Percentiles rank a stretch among this genome's conserved stretches.
Evolutionary conservation across 2,329 filamentous ascomycete genomes (phyloP).

Genomic region (Grosmannia clavigera): DNA sequence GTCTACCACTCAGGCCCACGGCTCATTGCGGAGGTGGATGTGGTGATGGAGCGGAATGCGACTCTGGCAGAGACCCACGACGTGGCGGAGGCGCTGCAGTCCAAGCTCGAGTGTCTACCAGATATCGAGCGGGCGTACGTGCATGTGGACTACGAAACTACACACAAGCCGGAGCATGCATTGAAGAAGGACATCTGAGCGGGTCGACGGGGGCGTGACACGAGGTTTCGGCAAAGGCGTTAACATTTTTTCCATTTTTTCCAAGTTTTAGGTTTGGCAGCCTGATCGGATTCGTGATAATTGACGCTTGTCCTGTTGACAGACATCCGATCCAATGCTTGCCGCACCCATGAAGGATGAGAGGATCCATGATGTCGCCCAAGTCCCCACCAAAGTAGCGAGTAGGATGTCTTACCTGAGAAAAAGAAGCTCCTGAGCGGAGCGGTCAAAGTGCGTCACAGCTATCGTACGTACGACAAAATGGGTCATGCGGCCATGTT

Average conservation of each 20-base stretch:
- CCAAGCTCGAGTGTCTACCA: slow-evolving; percentile 83
- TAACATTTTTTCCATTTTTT: too few species aligned
- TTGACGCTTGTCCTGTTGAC: too few species aligned
- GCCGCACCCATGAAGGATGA: too few species aligned
- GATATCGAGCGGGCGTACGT: slow-evolving; percentile 92
- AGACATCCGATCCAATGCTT: too few species aligned
- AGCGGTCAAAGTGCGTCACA: not conserved
- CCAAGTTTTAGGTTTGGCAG: too few species aligned
- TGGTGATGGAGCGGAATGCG: slow-evolving; percentile 75
- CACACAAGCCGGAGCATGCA: slow-evolving; percentile 76
- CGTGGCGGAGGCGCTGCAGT: slow-evolving; percentile 84
- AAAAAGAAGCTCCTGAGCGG: too few species aligned
- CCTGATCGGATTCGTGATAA: too few species aligned
- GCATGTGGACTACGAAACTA: slow-evolving; percentile 94
- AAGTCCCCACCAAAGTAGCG: too few species aligned
- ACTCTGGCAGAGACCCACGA: slow-evolving; percentile 75
- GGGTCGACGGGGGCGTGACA: too few species aligned
- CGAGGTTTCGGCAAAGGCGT: too few species aligned
- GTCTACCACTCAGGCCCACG: slow-evolving; percentile 84
- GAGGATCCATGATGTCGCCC: too few species aligned
- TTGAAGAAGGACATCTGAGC: slow-evolving; percentile 44
- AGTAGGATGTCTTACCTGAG: not conserved
- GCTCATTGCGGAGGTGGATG: slow-evolving; percentile 88
- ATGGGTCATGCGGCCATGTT: not conserved
- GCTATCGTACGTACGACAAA: not conserved